A percentile compares a stretch with the other conserved stretches of the same genome.
phyloP scores from a whole-genome alignment of 805 yeast species.

The Candida piceae region DNA sequence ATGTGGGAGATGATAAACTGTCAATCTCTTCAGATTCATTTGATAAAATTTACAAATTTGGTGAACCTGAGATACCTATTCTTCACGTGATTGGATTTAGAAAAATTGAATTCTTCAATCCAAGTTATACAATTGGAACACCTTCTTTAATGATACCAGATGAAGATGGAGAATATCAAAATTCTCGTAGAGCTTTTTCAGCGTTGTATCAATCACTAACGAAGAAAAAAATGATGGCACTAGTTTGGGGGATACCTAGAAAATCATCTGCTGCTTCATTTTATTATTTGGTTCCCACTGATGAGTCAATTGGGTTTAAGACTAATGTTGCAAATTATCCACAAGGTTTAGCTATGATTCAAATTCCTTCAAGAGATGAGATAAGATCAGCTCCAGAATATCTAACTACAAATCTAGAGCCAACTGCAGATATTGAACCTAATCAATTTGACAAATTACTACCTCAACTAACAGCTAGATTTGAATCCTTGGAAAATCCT shows the following conservation, averaged over 20 bases:
- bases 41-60: conserved; percentile 29
- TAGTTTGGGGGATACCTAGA: conserved; percentile 68
- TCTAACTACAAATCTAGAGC: conserved; percentile 19
- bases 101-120: conserved; percentile 37
- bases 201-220: conserved; percentile 59
- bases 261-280: conserved; percentile 49
- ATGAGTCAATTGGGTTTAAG: conserved; percentile 11
- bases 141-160: conserved; percentile 68
- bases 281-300: conserved; percentile 57
- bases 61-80: conserved; percentile 38
- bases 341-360: conserved; percentile 67
- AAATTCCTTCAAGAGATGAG: conserved; percentile 73
- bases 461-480: conserved; percentile 26
- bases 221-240: conserved; percentile 48
- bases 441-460: conserved; percentile 20
- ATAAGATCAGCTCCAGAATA: conserved; percentile 56
- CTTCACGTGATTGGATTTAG: conserved; percentile 69
- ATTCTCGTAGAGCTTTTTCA: conserved; percentile 64
- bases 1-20: conserved; percentile 43
- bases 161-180: conserved; percentile 45
- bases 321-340: conserved; percentile 34
- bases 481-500: conserved; percentile 47
- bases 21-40: conserved; percentile 35
- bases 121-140: conserved; percentile 47
- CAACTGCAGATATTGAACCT: conserved; percentile 11